Evolutionary conservation across 2,329 filamentous ascomycete genomes (phyloP).

Genomic region (Rhinocladiella mackenziei): DNA sequence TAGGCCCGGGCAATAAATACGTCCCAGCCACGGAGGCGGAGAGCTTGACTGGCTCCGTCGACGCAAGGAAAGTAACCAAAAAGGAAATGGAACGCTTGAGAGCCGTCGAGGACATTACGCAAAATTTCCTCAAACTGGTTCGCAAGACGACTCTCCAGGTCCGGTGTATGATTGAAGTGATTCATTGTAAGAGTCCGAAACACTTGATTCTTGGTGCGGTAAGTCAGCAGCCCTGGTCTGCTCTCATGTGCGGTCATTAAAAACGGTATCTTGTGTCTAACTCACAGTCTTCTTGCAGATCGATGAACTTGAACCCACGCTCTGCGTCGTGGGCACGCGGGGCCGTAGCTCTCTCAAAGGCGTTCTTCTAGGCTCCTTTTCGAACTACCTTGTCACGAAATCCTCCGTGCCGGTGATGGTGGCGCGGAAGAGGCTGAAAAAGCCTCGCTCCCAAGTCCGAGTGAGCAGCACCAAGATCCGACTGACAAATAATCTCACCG

Average conservation of each 20-base stretch:
- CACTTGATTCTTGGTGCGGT: slow-evolving; percentile 91
- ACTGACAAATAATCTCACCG: slow-evolving; percentile 70
- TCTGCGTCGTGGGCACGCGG: slow-evolving; percentile 88
- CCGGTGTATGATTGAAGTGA: slow-evolving; percentile 87
- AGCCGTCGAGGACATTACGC: slow-evolving; percentile 78
- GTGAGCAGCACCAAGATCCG: slow-evolving; percentile 57
- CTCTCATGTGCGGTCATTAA: no score
- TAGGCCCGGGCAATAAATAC: slow-evolving; percentile 25
- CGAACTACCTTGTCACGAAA: slow-evolving; percentile 95
- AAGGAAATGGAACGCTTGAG: slow-evolving; percentile 74
- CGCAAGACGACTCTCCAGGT: slow-evolving; percentile 91
- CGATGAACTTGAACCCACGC: slow-evolving; percentile 81
- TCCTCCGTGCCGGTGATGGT: slow-evolving; percentile 98
- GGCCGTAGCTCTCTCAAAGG: slow-evolving; percentile 90
- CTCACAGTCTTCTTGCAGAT: slow-evolving; percentile 52
- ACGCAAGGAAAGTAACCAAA: slow-evolving; percentile 52
- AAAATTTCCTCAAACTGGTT: slow-evolving; percentile 77
- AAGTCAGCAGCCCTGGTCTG: no score
- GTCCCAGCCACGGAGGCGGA: slow-evolving; percentile 38
- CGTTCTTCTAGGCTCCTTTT: slow-evolving; percentile 92
- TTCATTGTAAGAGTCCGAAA: slow-evolving; percentile 97
- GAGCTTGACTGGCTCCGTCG: slow-evolving; percentile 43
- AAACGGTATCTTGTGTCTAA: background rate
- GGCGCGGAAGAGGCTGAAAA: slow-evolving; percentile 80
- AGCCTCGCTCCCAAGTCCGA: slow-evolving; percentile 63